A percentile compares a stretch with the other conserved stretches of the same genome.
These are phyloP conservation scores for Rhizophagus prolifer DNA, from an alignment of 192 early-diverging fungal species.

Conservation along the genomic window DNA sequence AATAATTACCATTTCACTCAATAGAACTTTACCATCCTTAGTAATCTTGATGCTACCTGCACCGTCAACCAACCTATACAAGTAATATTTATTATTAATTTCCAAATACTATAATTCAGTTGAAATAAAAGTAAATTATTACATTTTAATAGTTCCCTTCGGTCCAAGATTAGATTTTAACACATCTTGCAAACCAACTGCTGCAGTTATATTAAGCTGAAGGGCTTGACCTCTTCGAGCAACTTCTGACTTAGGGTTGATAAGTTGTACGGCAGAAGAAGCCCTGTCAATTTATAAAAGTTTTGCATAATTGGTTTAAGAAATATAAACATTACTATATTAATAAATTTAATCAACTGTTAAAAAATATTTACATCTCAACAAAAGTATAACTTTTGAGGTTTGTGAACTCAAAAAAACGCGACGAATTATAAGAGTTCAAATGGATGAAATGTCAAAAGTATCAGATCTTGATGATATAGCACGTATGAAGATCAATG, in stretches of 20 bases:
- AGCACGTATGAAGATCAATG: too few relatives aligned
- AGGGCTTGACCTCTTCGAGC: slow-evolving; percentile 97
- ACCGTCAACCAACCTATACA: slow-evolving; percentile 83
- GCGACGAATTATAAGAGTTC: too few relatives aligned
- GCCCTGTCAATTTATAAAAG: slow-evolving; percentile 33
- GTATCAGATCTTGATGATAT: too few relatives aligned
- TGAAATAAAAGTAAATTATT: background rate
- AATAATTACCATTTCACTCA: slow-evolving; percentile 90
- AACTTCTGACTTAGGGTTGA: slow-evolving; percentile 99
- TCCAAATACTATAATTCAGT: background rate
- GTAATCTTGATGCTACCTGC: slow-evolving; percentile 95
- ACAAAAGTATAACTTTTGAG: too few relatives aligned
- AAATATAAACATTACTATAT: too few relatives aligned
- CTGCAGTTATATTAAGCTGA: slow-evolving; percentile 93
- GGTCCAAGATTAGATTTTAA: slow-evolving; percentile 96
- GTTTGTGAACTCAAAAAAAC: too few relatives aligned
- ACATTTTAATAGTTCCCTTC: slow-evolving; percentile 98
- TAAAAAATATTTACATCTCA: too few relatives aligned
- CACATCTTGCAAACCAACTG: slow-evolving; percentile 94
- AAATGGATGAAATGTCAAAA: too few relatives aligned
- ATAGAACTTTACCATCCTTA: slow-evolving; percentile 98
- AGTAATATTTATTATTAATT: background rate
- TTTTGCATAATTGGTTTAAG: background rate
- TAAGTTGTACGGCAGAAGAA: slow-evolving; percentile 81
- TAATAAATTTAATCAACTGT: too few relatives aligned